phyloP scores from a whole-genome alignment of 768 basidiomycete genomes.

The Rhodotorula taiwanensis region DNA sequence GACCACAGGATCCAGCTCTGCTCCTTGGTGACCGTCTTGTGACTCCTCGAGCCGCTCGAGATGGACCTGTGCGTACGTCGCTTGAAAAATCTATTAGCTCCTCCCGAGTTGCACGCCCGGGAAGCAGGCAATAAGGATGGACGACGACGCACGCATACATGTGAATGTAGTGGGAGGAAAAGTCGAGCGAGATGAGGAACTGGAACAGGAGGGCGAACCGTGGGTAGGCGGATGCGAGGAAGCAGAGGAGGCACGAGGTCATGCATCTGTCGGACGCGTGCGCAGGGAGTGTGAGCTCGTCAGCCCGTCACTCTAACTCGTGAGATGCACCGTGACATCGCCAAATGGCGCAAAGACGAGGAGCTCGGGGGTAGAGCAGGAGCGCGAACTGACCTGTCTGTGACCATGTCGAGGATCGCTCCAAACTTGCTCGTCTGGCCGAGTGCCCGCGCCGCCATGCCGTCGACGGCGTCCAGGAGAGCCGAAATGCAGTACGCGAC shows the following conservation, averaged over 20 bases:
- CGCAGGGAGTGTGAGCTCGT: too few relatives aligned
- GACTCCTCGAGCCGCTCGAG: conserved; percentile 84
- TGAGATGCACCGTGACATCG: too few relatives aligned
- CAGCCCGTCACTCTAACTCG: too few relatives aligned
- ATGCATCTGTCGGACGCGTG: conserved; percentile 75
- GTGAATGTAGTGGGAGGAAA: conserved; percentile 98
- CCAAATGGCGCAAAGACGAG: too few relatives aligned
- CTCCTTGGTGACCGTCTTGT: conserved; percentile 85
- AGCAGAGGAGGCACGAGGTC: conserved; percentile 88
- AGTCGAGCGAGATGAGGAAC: conserved; percentile 92
- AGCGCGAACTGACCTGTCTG: conserved; percentile 67
- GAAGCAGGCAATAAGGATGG: too few relatives aligned
- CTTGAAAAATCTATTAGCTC: too few relatives aligned
- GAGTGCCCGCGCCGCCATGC: conserved; percentile 78
- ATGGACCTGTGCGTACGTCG: conserved; percentile 60
- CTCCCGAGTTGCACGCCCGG: too few relatives aligned
- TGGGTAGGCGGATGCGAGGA: conserved; percentile 84
- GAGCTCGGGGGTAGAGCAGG: too few relatives aligned
- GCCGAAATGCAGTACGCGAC: conserved; percentile 81
- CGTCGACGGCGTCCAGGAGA: conserved; percentile 90
- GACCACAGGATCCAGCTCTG: conserved; percentile 84
- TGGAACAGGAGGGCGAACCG: conserved; percentile 78
- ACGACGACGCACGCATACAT: conserved; percentile 80
- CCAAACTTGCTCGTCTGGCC: conserved; percentile 94
- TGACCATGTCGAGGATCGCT: conserved; percentile 98